Conservation (phyloP, 768 basidiomycete species). For the Clavaria fumosa region DNA sequence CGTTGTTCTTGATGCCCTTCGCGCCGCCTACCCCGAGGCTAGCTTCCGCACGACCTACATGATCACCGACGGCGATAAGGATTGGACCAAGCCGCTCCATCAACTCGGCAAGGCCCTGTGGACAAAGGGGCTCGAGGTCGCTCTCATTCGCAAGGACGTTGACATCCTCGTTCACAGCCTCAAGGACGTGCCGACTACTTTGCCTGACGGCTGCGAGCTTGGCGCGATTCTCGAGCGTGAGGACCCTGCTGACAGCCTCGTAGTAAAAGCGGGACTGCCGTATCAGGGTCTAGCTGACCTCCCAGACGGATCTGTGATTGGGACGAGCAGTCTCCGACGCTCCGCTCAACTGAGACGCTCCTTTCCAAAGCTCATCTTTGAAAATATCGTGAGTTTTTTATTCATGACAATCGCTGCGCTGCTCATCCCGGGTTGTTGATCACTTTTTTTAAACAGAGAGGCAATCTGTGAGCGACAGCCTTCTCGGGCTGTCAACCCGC, state of each 20-base stretch:
- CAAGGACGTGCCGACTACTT: slow-evolving; percentile 84
- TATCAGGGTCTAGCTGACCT: slow-evolving; percentile 71
- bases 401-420: not conserved
- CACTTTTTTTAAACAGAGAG: slow-evolving; percentile 35
- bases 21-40: slow-evolving; percentile 21
- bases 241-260: slow-evolving; percentile 77
- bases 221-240: slow-evolving; percentile 78
- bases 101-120: slow-evolving; percentile 87
- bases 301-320: slow-evolving; percentile 81
- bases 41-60: slow-evolving; percentile 33
- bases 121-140: slow-evolving; percentile 93
- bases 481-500: slow-evolving; percentile 1
- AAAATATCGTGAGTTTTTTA: slow-evolving; percentile 70
- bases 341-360: slow-evolving; percentile 77
- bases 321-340: slow-evolving; percentile 86
- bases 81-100: slow-evolving; percentile 77
- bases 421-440: not conserved
- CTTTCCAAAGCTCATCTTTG: slow-evolving; percentile 63
- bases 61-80: slow-evolving; percentile 72
- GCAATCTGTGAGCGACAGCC: slow-evolving; percentile 64
- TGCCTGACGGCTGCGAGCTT: slow-evolving; percentile 75
- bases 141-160: slow-evolving; percentile 50
- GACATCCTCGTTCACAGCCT: slow-evolving; percentile 89
- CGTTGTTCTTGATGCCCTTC: slow-evolving; percentile 29
- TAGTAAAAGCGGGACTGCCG: slow-evolving; percentile 55